These are phyloP conservation scores for Hysterangium stoloniferum DNA, from an alignment of 768 basidiomycete genomes.

Conservation along the genomic window DNA sequence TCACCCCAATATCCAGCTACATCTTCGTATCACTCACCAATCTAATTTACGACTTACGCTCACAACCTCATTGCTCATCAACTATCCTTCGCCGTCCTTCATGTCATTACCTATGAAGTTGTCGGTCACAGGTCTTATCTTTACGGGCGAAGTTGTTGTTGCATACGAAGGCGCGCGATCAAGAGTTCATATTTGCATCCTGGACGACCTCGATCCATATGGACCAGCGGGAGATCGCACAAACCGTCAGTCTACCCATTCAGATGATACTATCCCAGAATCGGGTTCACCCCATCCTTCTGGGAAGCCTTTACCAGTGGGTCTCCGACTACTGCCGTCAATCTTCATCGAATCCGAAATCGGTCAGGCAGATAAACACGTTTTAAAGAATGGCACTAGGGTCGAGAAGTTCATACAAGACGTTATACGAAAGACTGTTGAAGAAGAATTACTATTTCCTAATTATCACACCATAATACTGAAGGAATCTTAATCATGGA, in stretches of 20 bases:
- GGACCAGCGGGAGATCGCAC: constrained; percentile 47
- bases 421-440: constrained; percentile 88
- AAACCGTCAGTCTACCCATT: constrained; percentile 28
- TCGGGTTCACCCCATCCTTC: constrained; percentile 38
- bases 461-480: constrained; percentile 72
- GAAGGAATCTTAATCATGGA: not conserved
- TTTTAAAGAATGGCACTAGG: constrained; percentile 89
- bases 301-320: constrained; percentile 66
- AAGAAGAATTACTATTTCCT: constrained; percentile 94
- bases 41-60: constrained; percentile 85
- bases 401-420: constrained; percentile 95
- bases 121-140: constrained; percentile 81
- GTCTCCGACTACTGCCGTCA: constrained; percentile 75
- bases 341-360: constrained; percentile 96
- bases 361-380: constrained; percentile 91
- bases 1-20: constrained; percentile 77
- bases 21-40: constrained; percentile 78
- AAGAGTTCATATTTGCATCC: constrained; percentile 79
- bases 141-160: constrained; percentile 80
- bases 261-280: constrained; percentile 44
- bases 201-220: constrained; percentile 84
- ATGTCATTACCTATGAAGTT: constrained; percentile 96
- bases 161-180: constrained; percentile 83
- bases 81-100: constrained; percentile 93
- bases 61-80: constrained; percentile 88